Percentiles rank a stretch among this genome's conserved stretches.
Evolutionary conservation across 2,329 filamentous ascomycete genomes (phyloP).

Genomic region (Fusarium nurragi): DNA sequence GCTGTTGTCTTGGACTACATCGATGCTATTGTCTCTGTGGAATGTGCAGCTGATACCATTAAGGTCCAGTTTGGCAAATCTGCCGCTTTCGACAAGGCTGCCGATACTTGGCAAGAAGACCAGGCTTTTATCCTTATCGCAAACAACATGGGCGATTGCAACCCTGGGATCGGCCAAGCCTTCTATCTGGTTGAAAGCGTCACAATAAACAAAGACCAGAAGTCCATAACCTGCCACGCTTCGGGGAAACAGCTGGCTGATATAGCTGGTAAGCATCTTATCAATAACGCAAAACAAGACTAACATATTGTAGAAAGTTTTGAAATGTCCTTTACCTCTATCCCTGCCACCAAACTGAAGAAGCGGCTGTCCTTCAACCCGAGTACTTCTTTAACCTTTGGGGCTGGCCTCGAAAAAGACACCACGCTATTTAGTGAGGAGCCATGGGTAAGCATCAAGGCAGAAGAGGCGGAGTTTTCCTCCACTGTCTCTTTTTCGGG

Average conservation of each 20-base stretch:
- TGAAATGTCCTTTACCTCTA: constrained; percentile 15
- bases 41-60: background rate
- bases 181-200: constrained; percentile 10
- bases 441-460: constrained; percentile 17
- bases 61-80: constrained; percentile 8
- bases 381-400: constrained; percentile 1
- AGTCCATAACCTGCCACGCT: constrained; percentile 10
- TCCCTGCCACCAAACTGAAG: constrained; percentile 2
- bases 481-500: constrained; percentile 12
- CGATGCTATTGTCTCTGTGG: background rate
- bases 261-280: background rate
- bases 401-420: background rate
- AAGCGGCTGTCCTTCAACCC: constrained; percentile 6
- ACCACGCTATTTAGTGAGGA: constrained; percentile 9
- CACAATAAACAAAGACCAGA: background rate
- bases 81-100: background rate
- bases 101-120: background rate
- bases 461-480: constrained; percentile 12
- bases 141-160: constrained; percentile 11
- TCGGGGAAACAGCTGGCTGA: constrained; percentile 1
- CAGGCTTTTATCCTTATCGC: constrained; percentile 8
- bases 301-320: background rate
- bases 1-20: constrained; percentile 17
- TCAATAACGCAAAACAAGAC: rapidly evolving
- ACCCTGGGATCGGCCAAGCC: background rate